Base-by-base conservation (phyloP, 1,139 yeast species). In the Meyerozyma guilliermondii region DNA sequence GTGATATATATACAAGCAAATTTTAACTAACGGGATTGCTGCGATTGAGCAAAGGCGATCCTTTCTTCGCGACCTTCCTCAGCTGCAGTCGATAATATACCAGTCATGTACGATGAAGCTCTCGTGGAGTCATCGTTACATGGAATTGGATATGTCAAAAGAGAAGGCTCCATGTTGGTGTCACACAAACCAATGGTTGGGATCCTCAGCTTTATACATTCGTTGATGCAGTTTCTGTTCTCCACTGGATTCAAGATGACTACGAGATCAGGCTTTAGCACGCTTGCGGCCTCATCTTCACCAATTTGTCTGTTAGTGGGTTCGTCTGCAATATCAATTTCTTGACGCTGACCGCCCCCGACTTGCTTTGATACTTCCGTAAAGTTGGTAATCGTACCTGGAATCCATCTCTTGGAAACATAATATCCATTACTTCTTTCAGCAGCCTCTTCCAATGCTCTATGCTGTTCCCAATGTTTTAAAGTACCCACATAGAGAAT, bases 141-240 rank as follows among this genome's bases (percentile, higher is more conserved):
- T 22, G 98, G 98, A 52, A 92, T 87, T 40, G 98, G 95, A 62
- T 92, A 92, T 2, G 96, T 87, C 44, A 92, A 85, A 52, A 85
- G 67, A 7, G 88, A 78, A 16, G 98, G 95, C 59, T 92, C 97
- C 64, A 85, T 82, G 62, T 92, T 92, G 23, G 98, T 88, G 64
- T 92, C 98, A 50, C 94, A 82, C 46, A 92, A 78, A 31, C 96
- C 98, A 54, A 92, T 82, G 1, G 98, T 91, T 46, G 98, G 98
- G 23, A 92, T 80, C 60, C 95, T 78, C 48, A 83, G 75, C 56
- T 82, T 81, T 50, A 81, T 77, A 52, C 98, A 94, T 65, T 92
- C 98, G 42, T 74, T 74, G 44, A 92, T 69, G 45, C 94, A 85
- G 55, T 82, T 84, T 56, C 88, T 74, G 67, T 88, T 87, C 58